These are phyloP conservation scores for Priceomyces carsonii DNA, from an alignment of 805 yeast species.

Conservation along the genomic window DNA sequence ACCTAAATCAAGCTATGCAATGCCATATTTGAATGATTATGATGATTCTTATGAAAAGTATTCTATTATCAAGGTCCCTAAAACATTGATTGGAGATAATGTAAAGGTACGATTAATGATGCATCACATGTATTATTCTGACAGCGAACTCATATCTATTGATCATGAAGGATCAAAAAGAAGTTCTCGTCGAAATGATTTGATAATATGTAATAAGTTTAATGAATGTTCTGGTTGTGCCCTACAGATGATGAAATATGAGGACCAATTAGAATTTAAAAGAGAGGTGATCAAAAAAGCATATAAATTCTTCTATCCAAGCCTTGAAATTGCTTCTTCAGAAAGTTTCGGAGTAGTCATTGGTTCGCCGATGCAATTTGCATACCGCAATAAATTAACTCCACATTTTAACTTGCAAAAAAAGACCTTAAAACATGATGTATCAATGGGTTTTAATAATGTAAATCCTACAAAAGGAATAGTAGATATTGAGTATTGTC, in stretches of 20 bases:
- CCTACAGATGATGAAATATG: slow-evolving; percentile 40
- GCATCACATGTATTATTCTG: slow-evolving; percentile 33
- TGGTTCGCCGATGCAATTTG: slow-evolving; percentile 38
- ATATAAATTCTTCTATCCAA: slow-evolving; percentile 34
- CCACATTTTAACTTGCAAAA: slow-evolving; percentile 33
- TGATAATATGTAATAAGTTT: slow-evolving; percentile 36
- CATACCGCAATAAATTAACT: slow-evolving; percentile 42
- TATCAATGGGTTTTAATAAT: slow-evolving; percentile 34
- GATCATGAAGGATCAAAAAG: slow-evolving; percentile 9
- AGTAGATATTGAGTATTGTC: slow-evolving; percentile 38
- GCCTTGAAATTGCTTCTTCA: slow-evolving; percentile 11
- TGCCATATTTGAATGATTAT: slow-evolving; percentile 11
- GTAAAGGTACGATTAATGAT: slow-evolving; percentile 28
- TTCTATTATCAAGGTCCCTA: slow-evolving; percentile 36
- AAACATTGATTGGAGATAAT: slow-evolving; percentile 39
- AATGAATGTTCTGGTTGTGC: slow-evolving; percentile 43
- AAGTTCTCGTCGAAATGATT: slow-evolving; percentile 21
- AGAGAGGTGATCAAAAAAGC: slow-evolving; percentile 32
- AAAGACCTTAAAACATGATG: slow-evolving; percentile 2
- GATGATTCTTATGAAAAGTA: slow-evolving; percentile 14
- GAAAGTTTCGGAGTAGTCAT: slow-evolving; percentile 25
- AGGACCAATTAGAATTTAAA: slow-evolving; percentile 38
- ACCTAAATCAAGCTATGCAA: slow-evolving; percentile 19
- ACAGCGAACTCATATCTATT: slow-evolving; percentile 25
- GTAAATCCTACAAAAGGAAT: slow-evolving; percentile 19